Base-by-base conservation (phyloP, 1,284 basidiomycete species). In the Thecaphora thlaspeos region DNA sequence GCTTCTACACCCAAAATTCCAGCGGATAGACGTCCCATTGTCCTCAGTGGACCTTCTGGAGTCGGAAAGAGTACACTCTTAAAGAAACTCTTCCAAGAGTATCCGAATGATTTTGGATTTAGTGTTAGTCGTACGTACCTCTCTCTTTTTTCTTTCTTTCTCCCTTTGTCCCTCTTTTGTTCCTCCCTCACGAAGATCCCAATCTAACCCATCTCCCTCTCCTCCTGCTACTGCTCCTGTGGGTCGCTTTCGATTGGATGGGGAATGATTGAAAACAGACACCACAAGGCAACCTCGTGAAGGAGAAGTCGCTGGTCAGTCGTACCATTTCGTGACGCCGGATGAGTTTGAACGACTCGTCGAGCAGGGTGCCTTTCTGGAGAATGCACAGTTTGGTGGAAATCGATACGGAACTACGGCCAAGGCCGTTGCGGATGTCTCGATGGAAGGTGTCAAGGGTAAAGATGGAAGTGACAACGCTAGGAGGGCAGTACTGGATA, bases 21-120 rank as follows among this genome's bases (percentile, higher is more conserved):
- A 0, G 34, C 24, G 2, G 57, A 65, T 44, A 65, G 61, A 45
- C 64, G 72, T 23, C 89, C 88, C 10, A 83, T 90, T 49, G 86
- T 90, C 39, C 81, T 90, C 44, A 89, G 86, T 59, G 89, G 89
- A 0, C 89, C 88, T 0, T 93, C 90, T 1, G 94, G 94, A 21
- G 89, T 92, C 2, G 94, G 94, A 49, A 98, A 97, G 80, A 90
- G 88, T 72, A 95, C 94, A 0, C 85, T 97, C 47, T 84, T 98
- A 56, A 84, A 84, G 59, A 86, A 86, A 45, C 86, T 99, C 44
- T 91, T 97, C 75, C 81, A 81, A 28, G 88, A 91, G 41, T 86
- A 84, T 71, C 92, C 91, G 4, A 86, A 88, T 77, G 85, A 84
- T 61, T 98, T 96, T 79, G 90, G 90, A 5, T 99, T 97, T 81